Conservation (phyloP, 352 stramenopile genomes). For the Phytopythium chamaehyphon region DNA sequence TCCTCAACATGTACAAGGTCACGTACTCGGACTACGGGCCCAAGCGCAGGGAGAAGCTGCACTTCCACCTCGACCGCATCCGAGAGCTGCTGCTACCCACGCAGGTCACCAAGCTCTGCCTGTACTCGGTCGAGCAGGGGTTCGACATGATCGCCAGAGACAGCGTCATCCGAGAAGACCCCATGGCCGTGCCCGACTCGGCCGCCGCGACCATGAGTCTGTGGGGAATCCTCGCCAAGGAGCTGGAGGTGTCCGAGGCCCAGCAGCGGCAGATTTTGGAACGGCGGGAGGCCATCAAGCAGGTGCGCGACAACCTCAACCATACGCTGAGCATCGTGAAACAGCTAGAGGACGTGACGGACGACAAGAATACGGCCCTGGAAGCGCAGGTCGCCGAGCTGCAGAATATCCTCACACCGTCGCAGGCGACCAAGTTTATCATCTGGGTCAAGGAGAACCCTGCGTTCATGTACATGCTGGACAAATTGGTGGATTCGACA, state of each 20-base stretch:
- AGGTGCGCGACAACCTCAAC: constrained; percentile 63
- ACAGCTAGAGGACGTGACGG: constrained; percentile 62
- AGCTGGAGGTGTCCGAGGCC: constrained; percentile 60
- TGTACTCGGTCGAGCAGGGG: constrained; percentile 75
- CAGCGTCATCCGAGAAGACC: constrained; percentile 53
- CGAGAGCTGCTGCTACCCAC: constrained; percentile 69
- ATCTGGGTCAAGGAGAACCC: constrained; percentile 86
- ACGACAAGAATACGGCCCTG: constrained; percentile 77
- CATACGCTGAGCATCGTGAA: constrained; percentile 67
- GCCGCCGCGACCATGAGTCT: constrained; percentile 56
- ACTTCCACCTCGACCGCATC: constrained; percentile 70
- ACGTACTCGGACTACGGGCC: constrained; percentile 80
- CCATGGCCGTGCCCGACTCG: constrained; percentile 43
- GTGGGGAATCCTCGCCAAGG: constrained; percentile 67
- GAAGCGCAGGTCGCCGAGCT: constrained; percentile 64
- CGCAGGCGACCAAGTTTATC: constrained; percentile 82
- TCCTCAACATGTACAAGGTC: constrained; percentile 81
- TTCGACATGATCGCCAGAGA: constrained; percentile 57
- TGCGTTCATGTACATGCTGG: constrained; percentile 86
- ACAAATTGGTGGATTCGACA: constrained; percentile 74
- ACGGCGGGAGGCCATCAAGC: constrained; percentile 50
- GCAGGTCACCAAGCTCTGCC: constrained; percentile 72
- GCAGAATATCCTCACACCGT: constrained; percentile 70
- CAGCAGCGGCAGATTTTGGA: constrained; percentile 69
- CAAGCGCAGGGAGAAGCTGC: constrained; percentile 65